Base-by-base conservation (phyloP, 805 yeast genomes). In the Lachancea meyersii region DNA sequence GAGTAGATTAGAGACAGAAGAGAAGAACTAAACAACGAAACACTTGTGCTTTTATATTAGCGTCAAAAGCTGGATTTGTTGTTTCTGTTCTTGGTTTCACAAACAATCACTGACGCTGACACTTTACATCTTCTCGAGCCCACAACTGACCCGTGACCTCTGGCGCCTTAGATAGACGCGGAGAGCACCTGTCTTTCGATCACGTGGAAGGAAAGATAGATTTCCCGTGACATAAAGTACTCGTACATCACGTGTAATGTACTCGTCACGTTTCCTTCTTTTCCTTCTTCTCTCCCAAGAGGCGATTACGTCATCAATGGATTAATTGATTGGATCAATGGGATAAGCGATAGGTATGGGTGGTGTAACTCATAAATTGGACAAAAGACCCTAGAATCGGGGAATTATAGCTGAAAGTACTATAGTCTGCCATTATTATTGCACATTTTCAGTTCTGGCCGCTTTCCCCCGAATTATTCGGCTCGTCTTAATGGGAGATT, bases 71-170 rank as follows among this genome's bases (percentile, higher is more conserved):
- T 10, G 13, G 28, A 10, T 13, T 26, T 14, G 32, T 14, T 30
- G 32, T 30, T 16, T 30, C 11, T 8, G 16, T 4, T 16, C 17
- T 18, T 30, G 8, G 32, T 10, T n/a, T 30, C 19, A 16, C 17
- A 30, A 14, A 30, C 32, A 30, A 5, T 30, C 16, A n/a, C 32
- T 34, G 37, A 34, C 37, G 37, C 37, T 34, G 37, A 34, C 37
- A 16, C 17, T 22, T n/a, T 31, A 8, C 26, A 8, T 30, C 32
- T 10, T 26, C 28, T 26, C 13, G 13, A 10, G 16, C 19, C 13
- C 19, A 14, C 18, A 8, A 14, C 13, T 14, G 19, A 5, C 5
- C 18, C 19, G 11, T 6, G 13, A 5, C 28, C 5, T 11, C 28
- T 26, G 28, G 28, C 28, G 28, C 13, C 28, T 26, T 26, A 26